Base-by-base conservation (phyloP, 2,329 filamentous ascomycete genomes). In the Fusarium compactum region DNA sequence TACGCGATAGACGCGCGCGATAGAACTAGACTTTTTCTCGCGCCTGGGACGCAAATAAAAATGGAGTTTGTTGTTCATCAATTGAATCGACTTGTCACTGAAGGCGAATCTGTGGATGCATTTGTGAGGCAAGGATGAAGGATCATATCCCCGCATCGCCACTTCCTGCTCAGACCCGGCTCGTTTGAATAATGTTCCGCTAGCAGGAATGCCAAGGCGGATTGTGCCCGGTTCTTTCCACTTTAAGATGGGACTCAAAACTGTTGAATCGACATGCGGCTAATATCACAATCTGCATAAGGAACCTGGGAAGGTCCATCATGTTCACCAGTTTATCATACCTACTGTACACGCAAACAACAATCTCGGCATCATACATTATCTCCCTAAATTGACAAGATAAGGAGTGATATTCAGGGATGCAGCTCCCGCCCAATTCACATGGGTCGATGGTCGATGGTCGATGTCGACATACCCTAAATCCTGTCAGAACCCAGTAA, bases 21-120 rank as follows among this genome's bases (percentile, higher is more conserved):
- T 64, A 48, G 59, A 71, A 56, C 48, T 69, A 66, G 68, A 58
- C 48, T 30, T 48, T 30, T 61, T 65, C 61, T 65, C 32, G 46
- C 48, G 41, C 44, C 29, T 61, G 58, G 53, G 48, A 34, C 29
- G 60, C 59, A 59, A 53, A 65, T 59, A 34, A 66, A 66, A 66
- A 62, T 25, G 63, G 65, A 67, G 57, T 67, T 67, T 67, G 62
- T 41, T 61, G 32, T 60, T 62, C 54, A 34, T 44, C 25, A 47
- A 32, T 32, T 45, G 38, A 22, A 43, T 50, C 30, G 16, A 27
- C 34, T 53, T 22, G 50, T 24, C 24, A 43, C 27, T 38, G 22
- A 25, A 55, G 16, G 48, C 32, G 30, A 51, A 24, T 38, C 10
- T 51, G 45, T 47, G 25, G 27, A 47, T 45, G 43, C 24, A 45